Percentiles rank a stretch among this genome's conserved stretches.
Evolutionary conservation across 2,329 filamentous ascomycete genomes (phyloP).

Genomic region (Drechmeria coniospora): DNA sequence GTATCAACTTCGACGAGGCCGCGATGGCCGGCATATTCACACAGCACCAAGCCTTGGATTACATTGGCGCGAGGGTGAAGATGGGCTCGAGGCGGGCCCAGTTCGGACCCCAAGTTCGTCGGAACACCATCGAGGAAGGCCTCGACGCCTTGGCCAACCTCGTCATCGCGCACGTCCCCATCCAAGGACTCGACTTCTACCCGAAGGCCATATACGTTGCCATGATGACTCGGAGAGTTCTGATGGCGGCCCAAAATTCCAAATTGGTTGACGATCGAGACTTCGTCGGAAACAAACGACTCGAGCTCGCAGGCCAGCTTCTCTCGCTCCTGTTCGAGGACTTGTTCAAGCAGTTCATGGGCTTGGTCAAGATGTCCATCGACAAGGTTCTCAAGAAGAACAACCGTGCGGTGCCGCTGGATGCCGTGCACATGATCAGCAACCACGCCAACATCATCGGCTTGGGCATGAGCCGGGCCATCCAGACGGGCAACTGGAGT

Average conservation of each 20-base stretch:
- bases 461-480: conserved; percentile 84
- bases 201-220: conserved; percentile 96
- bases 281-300: conserved; percentile 92
- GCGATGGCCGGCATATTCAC: conserved; percentile 74
- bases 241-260: conserved; percentile 85
- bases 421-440: conserved; percentile 71
- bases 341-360: conserved; percentile 89
- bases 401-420: conserved; percentile 74
- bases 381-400: conserved; percentile 94
- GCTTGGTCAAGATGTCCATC: conserved; percentile 79
- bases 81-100: conserved; percentile 57
- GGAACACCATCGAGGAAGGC: conserved; percentile 80
- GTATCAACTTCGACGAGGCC: conserved; percentile 88
- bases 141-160: conserved; percentile 85
- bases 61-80: conserved; percentile 74
- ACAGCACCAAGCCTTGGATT: conserved; percentile 90
- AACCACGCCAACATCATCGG: conserved; percentile 81
- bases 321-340: conserved; percentile 91
- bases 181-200: conserved; percentile 81
- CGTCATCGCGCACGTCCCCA: conserved; percentile 86
- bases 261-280: conserved; percentile 90
- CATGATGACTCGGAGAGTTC: conserved; percentile 89
- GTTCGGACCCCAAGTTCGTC: conserved; percentile 39
- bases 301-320: conserved; percentile 89
- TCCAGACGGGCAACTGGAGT: conserved; percentile 95